Conservation (phyloP, 1,284 basidiomycete genomes). For the Trichosporon sp. region DNA sequence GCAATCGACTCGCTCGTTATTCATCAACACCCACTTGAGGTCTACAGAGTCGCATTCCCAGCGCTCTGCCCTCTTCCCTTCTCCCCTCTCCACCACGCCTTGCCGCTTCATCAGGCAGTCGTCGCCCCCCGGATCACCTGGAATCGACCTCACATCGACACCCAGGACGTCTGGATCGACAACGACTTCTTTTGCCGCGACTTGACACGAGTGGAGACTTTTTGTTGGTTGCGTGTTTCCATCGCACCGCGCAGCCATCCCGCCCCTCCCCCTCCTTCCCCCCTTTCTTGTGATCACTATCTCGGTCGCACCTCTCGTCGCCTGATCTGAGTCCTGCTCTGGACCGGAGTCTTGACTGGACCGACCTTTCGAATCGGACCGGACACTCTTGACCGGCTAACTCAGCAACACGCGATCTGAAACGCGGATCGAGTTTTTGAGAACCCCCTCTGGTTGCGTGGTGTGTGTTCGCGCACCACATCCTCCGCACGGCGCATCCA, state of each 20-base stretch:
- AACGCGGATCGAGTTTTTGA: slow-evolving; percentile 1
- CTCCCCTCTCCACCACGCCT: slow-evolving; percentile 3
- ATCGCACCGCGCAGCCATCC: slow-evolving; percentile 5
- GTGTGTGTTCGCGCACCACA: slow-evolving; percentile 1
- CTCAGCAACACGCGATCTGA: neutral
- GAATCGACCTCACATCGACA: neutral
- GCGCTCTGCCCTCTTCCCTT: slow-evolving; percentile 1
- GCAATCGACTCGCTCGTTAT: neutral
- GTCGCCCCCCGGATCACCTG: neutral
- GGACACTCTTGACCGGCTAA: neutral
- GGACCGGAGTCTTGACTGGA: slow-evolving; percentile 1
- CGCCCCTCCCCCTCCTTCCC: neutral
- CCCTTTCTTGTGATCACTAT: neutral
- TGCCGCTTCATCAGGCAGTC: neutral
- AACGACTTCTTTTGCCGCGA: neutral
- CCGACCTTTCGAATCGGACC: neutral
- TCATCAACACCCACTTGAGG: slow-evolving; percentile 3
- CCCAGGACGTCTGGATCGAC: neutral
- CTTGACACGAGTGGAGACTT: slow-evolving; percentile 4
- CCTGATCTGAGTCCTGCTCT: neutral
- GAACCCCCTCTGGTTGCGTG: slow-evolving; percentile 5
- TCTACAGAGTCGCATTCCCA: slow-evolving; percentile 6
- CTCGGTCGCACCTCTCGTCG: neutral
- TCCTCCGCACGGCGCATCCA: neutral
- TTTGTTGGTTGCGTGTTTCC: neutral